These are phyloP conservation scores for Tulasnella sp. DNA, from an alignment of 768 basidiomycete species.

Conservation along the genomic window DNA sequence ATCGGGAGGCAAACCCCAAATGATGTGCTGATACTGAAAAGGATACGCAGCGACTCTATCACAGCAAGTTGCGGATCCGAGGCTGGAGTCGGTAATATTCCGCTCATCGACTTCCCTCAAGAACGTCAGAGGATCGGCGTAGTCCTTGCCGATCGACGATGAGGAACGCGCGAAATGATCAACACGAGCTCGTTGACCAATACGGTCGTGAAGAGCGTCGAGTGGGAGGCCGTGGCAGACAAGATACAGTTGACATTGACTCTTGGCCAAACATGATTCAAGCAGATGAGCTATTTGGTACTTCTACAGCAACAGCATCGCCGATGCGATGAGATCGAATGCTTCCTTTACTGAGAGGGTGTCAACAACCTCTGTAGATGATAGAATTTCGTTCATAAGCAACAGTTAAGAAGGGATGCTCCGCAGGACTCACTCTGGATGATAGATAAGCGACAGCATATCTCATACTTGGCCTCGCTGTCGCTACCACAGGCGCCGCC, in stretches of 20 bases:
- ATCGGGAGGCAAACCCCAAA: too few relatives aligned
- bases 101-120: neutral
- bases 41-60: neutral
- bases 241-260: neutral
- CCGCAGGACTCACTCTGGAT: neutral
- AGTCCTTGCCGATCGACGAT: neutral
- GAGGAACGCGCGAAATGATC: neutral
- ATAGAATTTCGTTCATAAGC: neutral
- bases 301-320: neutral
- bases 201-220: too few relatives aligned
- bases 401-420: neutral
- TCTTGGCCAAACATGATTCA: neutral
- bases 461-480: neutral
- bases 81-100: neutral
- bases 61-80: neutral
- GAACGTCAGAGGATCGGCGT: neutral
- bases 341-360: neutral
- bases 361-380: neutral
- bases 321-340: neutral
- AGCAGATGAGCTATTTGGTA: neutral
- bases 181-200: neutral
- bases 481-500: neutral
- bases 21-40: neutral
- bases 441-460: neutral
- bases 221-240: too few relatives aligned